Conservation (phyloP, 2,329 filamentous ascomycete species). For the Fusarium irregulare region DNA sequence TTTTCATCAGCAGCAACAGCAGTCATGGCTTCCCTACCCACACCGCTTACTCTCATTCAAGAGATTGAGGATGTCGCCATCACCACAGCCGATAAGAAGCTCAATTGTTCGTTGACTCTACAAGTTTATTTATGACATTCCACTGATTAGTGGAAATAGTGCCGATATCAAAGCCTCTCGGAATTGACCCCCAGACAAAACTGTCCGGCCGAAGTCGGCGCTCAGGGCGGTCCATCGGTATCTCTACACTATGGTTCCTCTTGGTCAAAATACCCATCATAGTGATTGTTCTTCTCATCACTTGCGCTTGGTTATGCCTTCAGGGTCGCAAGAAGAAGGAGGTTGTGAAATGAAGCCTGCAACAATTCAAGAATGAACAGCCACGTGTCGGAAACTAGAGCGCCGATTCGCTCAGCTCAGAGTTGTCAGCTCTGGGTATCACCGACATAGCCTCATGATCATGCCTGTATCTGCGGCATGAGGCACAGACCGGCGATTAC, state of each 20-base stretch:
- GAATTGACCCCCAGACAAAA: background rate
- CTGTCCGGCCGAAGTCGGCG: background rate
- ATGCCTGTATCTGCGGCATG: background rate
- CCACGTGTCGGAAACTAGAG: background rate
- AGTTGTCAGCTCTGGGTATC: background rate
- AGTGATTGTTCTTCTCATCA: background rate
- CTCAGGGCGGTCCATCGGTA: background rate
- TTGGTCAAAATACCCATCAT: slow-evolving; percentile 3
- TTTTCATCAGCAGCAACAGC: background rate
- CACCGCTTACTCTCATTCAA: slow-evolving; percentile 4
- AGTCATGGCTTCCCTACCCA: background rate
- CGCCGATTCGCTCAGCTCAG: background rate
- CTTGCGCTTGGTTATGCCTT: background rate
- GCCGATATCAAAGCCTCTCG: background rate
- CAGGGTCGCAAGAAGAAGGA: slow-evolving; percentile 1
- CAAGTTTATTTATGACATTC: accelerated
- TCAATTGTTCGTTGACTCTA: background rate
- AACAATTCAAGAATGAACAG: background rate
- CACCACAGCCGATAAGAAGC: background rate
- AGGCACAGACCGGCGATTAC: background rate
- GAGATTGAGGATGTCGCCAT: slow-evolving; percentile 6
- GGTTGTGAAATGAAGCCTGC: background rate
- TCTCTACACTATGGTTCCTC: background rate
- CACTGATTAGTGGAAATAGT: background rate
- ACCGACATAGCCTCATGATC: background rate